Conservation (phyloP, 345 rosid genomes). For the Carallia pectinifolia region DNA sequence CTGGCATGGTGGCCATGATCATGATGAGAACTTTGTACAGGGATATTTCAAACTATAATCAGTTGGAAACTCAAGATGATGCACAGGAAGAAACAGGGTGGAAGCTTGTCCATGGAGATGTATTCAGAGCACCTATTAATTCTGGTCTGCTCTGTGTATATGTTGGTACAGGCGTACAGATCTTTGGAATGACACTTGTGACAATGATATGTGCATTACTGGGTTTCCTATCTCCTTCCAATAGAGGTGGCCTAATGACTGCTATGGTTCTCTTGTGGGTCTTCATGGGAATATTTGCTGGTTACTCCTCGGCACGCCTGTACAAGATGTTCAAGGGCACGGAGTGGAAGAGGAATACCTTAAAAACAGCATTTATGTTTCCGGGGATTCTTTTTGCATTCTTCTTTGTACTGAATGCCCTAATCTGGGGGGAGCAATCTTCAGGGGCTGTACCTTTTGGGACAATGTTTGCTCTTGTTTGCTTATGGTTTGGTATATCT, state of each 20-base stretch:
- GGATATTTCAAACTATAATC: slow-evolving; percentile 94
- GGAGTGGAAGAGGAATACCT: slow-evolving; percentile 89
- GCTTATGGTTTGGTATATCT: slow-evolving; percentile 97
- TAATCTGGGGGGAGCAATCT: slow-evolving; percentile 93
- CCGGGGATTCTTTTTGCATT: slow-evolving; percentile 78
- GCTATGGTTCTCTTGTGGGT: slow-evolving; percentile 99
- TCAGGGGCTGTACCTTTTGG: slow-evolving; percentile 98
- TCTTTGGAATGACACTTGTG: slow-evolving; percentile 88
- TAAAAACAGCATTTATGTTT: slow-evolving; percentile 93
- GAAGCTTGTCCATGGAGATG: slow-evolving; percentile 98
- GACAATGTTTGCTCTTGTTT: slow-evolving; percentile 93
- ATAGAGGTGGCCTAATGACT: slow-evolving; percentile 98
- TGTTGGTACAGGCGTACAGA: slow-evolving; percentile 92
- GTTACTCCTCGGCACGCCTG: slow-evolving; percentile 84
- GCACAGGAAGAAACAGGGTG: slow-evolving; percentile 98
- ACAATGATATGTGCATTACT: slow-evolving; percentile 94
- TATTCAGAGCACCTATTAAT: slow-evolving; percentile 81
- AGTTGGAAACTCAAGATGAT: slow-evolving; percentile 96
- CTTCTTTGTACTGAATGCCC: slow-evolving; percentile 83
- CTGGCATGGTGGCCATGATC: slow-evolving; percentile 99
- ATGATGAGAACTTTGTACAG: slow-evolving; percentile 95
- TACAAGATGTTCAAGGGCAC: slow-evolving; percentile 95
- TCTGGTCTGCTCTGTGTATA: slow-evolving; percentile 85
- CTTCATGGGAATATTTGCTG: slow-evolving; percentile 93
- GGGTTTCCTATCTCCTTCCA: slow-evolving; percentile 94